Evolutionary conservation across 78 protist species (phyloP).

Genomic region (Chrysochromulina parva): DNA sequence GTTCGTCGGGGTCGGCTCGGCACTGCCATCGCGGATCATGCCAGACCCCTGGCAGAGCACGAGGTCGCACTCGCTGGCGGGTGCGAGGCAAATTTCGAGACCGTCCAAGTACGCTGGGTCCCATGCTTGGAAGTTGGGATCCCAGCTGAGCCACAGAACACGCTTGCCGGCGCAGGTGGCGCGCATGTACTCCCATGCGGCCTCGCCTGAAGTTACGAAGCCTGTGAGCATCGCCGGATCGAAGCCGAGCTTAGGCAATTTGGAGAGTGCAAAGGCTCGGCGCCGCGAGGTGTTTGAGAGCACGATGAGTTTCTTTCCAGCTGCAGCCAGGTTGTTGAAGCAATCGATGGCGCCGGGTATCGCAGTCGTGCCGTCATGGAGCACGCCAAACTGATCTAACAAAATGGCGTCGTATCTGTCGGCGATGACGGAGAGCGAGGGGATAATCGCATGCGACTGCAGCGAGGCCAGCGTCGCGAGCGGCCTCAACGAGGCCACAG

Average conservation of each 20-base stretch:
- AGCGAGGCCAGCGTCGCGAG: too few relatives aligned
- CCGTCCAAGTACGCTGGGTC: not conserved
- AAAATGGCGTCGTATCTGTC: not conserved
- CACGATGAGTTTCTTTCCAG: not conserved
- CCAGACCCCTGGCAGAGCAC: not conserved
- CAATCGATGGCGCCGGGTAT: not conserved
- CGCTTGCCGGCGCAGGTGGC: not conserved
- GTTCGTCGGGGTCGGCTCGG: not conserved
- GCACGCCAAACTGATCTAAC: conserved; percentile 2
- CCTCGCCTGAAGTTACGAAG: not conserved
- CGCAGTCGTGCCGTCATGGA: not conserved
- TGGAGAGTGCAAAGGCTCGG: not conserved
- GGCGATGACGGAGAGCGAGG: too few relatives aligned
- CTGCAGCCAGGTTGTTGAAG: not conserved
- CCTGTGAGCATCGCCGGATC: not conserved
- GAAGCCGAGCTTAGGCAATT: not conserved
- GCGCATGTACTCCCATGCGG: not conserved
- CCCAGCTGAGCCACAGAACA: not conserved
- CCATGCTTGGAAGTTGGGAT: not conserved
- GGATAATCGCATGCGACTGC: too few relatives aligned
- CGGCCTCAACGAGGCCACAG: too few relatives aligned
- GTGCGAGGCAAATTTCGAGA: not conserved
- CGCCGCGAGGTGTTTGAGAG: conserved; percentile 6
- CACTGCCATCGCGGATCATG: not conserved
- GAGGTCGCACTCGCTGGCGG: not conserved